Evolutionary conservation across 2,329 filamentous ascomycete species (phyloP).

Genomic region (Aureobasidium sp.): DNA sequence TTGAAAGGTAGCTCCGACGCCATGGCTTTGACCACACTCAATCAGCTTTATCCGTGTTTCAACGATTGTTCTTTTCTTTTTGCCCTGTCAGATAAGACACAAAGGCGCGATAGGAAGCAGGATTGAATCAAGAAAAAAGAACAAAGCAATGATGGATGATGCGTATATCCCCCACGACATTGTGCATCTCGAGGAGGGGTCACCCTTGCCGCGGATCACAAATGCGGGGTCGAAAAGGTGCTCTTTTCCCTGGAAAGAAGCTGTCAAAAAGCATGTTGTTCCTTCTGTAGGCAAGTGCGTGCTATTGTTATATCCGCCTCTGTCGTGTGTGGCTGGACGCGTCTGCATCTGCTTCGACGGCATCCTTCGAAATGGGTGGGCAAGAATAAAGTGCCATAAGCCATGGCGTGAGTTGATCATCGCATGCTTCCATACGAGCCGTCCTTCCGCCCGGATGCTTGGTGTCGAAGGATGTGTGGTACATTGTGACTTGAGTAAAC

Average conservation of each 20-base stretch:
- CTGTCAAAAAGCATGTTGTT: neutral
- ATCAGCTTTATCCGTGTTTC: neutral
- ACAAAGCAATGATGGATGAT: neutral
- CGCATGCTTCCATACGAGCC: neutral
- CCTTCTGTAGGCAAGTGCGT: neutral
- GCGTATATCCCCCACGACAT: neutral
- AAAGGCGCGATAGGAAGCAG: neutral
- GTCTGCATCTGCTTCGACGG: neutral
- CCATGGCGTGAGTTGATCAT: neutral
- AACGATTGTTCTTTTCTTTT: neutral
- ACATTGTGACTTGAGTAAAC: neutral
- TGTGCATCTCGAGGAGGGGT: neutral
- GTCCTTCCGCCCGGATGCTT: conserved; percentile 1
- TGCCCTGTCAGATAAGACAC: neutral
- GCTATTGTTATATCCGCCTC: neutral
- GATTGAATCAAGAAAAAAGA: neutral
- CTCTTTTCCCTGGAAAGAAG: neutral
- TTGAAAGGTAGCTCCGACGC: conserved; percentile 38
- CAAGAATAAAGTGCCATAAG: neutral
- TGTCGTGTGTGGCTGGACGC: neutral
- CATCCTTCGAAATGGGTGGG: neutral
- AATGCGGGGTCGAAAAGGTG: neutral
- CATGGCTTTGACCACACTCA: conserved; percentile 16
- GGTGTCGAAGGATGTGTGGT: neutral
- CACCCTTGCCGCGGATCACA: neutral